phyloP scores from a whole-genome alignment of 2,329 filamentous ascomycete genomes.

The Fusarium sacchari region DNA sequence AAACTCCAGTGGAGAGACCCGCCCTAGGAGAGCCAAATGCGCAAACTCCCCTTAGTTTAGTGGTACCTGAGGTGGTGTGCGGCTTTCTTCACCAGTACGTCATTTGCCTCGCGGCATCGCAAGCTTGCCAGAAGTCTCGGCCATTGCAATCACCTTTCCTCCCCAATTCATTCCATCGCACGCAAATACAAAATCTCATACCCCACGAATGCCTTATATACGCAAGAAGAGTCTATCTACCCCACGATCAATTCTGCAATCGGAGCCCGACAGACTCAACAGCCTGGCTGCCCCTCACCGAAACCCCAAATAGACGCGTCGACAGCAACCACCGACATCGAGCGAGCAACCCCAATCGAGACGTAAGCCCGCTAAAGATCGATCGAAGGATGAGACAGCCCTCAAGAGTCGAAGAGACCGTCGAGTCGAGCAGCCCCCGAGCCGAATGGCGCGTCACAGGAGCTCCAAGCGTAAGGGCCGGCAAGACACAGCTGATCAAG shows the following conservation, averaged over 20 bases:
- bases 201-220: neutral
- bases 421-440: neutral
- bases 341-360: neutral
- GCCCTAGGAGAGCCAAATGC: too few species aligned
- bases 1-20: too few species aligned
- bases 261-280: too few species aligned
- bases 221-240: neutral
- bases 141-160: neutral
- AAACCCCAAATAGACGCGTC: neutral
- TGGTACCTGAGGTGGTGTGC: too few species aligned
- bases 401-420: neutral
- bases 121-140: neutral
- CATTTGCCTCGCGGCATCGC: neutral
- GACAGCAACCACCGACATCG: neutral
- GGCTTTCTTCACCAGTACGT: too few species aligned
- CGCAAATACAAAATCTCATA: too few species aligned
- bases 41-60: too few species aligned
- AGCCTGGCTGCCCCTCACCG: neutral
- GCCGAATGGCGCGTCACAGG: neutral
- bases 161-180: neutral
- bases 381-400: neutral
- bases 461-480: neutral
- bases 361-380: neutral
- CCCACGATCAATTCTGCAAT: neutral
- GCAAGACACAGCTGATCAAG: too few species aligned